Conservation (phyloP, 2,329 filamentous ascomycete species). For the Oidium heveae region DNA sequence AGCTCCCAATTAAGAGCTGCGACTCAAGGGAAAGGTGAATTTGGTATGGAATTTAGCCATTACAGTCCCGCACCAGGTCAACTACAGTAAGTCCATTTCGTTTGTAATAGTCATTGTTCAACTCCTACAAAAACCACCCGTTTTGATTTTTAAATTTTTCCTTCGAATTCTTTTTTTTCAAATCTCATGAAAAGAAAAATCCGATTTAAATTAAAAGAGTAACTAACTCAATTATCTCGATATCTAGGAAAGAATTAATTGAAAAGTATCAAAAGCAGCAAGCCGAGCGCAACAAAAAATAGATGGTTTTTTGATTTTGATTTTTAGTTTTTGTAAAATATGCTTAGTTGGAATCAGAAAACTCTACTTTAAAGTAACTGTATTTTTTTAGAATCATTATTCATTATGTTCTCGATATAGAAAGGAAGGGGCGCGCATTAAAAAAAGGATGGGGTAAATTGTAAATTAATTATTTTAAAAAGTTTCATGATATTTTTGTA, state of each 20-base stretch:
- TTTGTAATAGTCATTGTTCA: neutral
- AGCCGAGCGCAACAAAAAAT: constrained; percentile 23
- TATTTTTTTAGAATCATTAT: too few relatives aligned
- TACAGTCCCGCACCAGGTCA: constrained; percentile 72
- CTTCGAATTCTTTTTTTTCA: neutral
- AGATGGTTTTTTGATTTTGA: neutral
- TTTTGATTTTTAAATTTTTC: neutral
- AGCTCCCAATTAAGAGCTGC: constrained; percentile 72
- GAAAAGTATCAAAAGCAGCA: constrained; percentile 42
- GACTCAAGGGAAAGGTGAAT: constrained; percentile 96
- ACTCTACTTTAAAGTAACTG: too few relatives aligned
- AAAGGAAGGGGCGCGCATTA: too few relatives aligned
- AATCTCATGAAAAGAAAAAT: neutral
- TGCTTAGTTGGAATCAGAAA: too few relatives aligned
- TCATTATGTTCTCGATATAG: too few relatives aligned
- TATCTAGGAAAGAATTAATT: constrained; percentile 34
- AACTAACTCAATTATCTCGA: neutral
- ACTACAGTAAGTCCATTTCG: constrained; percentile 44
- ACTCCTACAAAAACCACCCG: neutral
- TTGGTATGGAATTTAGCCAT: constrained; percentile 96
- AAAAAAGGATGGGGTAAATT: too few relatives aligned
- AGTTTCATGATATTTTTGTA: too few relatives aligned
- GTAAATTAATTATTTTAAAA: too few relatives aligned
- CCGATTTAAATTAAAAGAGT: neutral
- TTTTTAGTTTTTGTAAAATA: too few relatives aligned